These are phyloP conservation scores for Ustilago loliicola DNA, from an alignment of 1,284 basidiomycete species.

Conservation along the genomic window DNA sequence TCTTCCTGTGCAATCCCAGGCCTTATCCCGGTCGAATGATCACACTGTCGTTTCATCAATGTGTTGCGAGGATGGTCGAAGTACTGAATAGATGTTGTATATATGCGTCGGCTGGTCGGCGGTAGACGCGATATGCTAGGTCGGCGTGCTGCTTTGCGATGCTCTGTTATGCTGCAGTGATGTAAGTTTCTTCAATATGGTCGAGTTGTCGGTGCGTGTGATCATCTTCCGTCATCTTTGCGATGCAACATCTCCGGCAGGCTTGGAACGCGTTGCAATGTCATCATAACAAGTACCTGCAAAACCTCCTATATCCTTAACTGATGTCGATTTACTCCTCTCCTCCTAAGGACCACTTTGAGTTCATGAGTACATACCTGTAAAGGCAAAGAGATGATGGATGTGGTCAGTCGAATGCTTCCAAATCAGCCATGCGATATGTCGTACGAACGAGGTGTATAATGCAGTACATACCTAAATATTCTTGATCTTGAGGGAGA, in stretches of 20 bases:
- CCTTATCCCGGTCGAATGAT: constrained; percentile 16
- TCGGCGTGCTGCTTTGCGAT: constrained; percentile 1
- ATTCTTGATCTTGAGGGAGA: constrained; percentile 56
- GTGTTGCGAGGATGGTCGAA: neutral
- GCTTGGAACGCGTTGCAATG: neutral
- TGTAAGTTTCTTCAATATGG: constrained; percentile 25
- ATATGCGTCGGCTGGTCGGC: neutral
- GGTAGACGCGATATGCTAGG: neutral
- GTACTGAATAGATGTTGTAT: neutral
- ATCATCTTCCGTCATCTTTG: constrained; percentile 35
- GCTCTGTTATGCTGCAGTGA: neutral
- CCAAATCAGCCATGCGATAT: neutral
- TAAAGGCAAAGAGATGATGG: constrained; percentile 1
- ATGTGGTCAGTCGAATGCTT: constrained; percentile 14
- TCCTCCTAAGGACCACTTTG: constrained; percentile 19
- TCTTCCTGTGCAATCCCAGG: neutral
- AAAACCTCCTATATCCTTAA: constrained; percentile 18
- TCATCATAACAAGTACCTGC: constrained; percentile 30
- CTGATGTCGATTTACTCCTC: constrained; percentile 27
- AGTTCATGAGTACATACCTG: constrained; percentile 39
- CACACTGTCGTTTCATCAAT: constrained; percentile 1
- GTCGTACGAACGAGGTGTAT: neutral
- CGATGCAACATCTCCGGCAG: neutral
- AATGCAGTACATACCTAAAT: constrained; percentile 37
- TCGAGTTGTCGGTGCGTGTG: constrained; percentile 20